Evolutionary conservation across 2,329 filamentous ascomycete genomes (phyloP).

Genomic region (Epichloe festucae): DNA sequence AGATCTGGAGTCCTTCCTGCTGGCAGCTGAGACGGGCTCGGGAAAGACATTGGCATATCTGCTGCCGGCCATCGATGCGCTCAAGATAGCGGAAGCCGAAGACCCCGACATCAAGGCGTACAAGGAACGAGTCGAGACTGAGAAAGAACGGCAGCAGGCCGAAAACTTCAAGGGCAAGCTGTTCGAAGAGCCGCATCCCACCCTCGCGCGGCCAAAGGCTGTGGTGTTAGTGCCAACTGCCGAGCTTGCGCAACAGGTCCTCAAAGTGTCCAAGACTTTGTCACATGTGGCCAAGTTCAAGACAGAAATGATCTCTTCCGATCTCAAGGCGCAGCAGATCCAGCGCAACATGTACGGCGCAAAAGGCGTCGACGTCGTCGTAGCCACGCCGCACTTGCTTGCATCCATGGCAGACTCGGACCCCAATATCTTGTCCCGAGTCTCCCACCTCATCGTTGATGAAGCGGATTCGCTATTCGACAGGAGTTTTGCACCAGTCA

Average conservation of each 20-base stretch:
- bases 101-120: slow-evolving; percentile 48
- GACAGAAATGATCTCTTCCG: slow-evolving; percentile 68
- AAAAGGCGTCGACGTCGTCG: slow-evolving; percentile 69
- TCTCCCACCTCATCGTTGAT: slow-evolving; percentile 79
- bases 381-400: slow-evolving; percentile 82
- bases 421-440: slow-evolving; percentile 84
- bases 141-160: slow-evolving; percentile 41
- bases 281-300: slow-evolving; percentile 82
- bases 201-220: slow-evolving; percentile 65
- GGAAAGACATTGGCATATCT: slow-evolving; percentile 94
- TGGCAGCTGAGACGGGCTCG: slow-evolving; percentile 93
- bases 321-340: slow-evolving; percentile 64
- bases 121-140: slow-evolving; percentile 39
- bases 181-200: slow-evolving; percentile 57
- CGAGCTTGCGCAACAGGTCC: slow-evolving; percentile 83
- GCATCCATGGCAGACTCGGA: slow-evolving; percentile 79
- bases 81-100: slow-evolving; percentile 61
- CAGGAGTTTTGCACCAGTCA: slow-evolving; percentile 77
- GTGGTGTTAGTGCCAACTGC: slow-evolving; percentile 85
- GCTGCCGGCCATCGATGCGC: slow-evolving; percentile 67
- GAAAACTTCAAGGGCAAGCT: slow-evolving; percentile 45
- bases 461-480: slow-evolving; percentile 95
- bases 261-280: slow-evolving; percentile 64
- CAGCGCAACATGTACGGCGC: slow-evolving; percentile 72
- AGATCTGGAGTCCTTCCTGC: slow-evolving; percentile 46